phyloP scores from a whole-genome alignment of 345 rosid species.

The Laguncularia racemosa region DNA sequence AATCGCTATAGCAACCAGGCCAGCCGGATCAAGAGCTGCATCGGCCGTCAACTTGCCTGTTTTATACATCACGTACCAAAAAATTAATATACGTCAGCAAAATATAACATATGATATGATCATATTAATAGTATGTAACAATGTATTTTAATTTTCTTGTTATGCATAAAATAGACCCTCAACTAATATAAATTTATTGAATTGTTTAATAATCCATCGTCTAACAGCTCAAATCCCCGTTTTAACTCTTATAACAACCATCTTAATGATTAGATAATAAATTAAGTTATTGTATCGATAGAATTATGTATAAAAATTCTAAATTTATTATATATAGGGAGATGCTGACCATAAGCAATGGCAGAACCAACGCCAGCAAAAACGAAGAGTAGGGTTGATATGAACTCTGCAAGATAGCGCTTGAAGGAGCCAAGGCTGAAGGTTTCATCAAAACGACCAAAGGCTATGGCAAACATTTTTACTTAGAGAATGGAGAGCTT shows the following conservation, averaged over 20 bases:
- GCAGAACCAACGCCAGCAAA: slow-evolving; percentile 95
- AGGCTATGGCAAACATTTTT: slow-evolving; percentile 47
- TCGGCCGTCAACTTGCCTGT: slow-evolving; percentile 67
- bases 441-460: slow-evolving; percentile 78
- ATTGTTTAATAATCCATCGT: no score
- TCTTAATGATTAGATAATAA: no score
- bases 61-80: not conserved
- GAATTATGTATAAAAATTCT: no score
- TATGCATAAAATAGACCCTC: no score
- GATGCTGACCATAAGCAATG: slow-evolving; percentile 64
- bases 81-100: not conserved
- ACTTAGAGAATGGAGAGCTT: not conserved
- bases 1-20: slow-evolving; percentile 75
- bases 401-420: slow-evolving; percentile 88
- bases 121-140: no score
- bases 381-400: slow-evolving; percentile 89
- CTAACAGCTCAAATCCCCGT: no score
- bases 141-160: no score
- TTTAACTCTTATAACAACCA: no score
- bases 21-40: slow-evolving; percentile 83
- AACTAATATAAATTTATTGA: no score
- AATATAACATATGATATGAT: not conserved
- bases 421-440: slow-evolving; percentile 72
- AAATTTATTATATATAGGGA: no score
- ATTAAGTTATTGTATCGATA: no score